Evolutionary conservation across 768 basidiomycete genomes (phyloP).

Genomic region (Tremella fuciformis): DNA sequence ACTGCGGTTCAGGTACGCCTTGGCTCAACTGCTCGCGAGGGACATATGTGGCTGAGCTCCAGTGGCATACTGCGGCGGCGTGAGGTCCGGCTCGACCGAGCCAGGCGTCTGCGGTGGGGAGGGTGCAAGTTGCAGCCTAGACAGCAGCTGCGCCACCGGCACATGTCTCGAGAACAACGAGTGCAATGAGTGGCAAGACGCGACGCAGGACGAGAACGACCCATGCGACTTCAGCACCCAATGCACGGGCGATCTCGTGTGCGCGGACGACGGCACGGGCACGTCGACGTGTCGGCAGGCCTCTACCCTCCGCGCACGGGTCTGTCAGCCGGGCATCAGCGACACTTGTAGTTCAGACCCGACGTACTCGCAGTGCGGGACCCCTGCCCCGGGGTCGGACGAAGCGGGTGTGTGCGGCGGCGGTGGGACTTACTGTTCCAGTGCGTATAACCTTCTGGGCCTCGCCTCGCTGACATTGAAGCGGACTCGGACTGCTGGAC

Average conservation of each 20-base stretch:
- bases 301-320: not conserved
- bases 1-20: not conserved
- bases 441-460: not conserved
- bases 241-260: not conserved
- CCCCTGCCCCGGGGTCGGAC: not conserved
- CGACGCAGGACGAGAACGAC: not conserved
- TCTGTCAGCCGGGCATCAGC: conserved; percentile 5
- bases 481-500: not conserved
- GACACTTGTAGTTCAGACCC: conserved; percentile 2
- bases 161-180: not conserved
- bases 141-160: conserved; percentile 6
- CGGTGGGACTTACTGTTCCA: not conserved
- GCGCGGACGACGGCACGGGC: conserved; percentile 5
- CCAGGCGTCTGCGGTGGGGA: conserved; percentile 11
- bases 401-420: conserved; percentile 6
- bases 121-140: not conserved
- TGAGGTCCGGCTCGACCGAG: not conserved
- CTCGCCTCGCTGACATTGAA: not conserved
- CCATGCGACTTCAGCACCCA: not conserved
- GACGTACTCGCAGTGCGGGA: not conserved
- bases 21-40: not conserved
- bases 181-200: conserved; percentile 1
- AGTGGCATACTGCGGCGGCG: not conserved
- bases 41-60: not conserved
- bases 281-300: not conserved